Percentiles rank a stretch among this genome's conserved stretches.
Conservation (phyloP, 1,139 yeast species). For the Debaryomyces udenii region DNA sequence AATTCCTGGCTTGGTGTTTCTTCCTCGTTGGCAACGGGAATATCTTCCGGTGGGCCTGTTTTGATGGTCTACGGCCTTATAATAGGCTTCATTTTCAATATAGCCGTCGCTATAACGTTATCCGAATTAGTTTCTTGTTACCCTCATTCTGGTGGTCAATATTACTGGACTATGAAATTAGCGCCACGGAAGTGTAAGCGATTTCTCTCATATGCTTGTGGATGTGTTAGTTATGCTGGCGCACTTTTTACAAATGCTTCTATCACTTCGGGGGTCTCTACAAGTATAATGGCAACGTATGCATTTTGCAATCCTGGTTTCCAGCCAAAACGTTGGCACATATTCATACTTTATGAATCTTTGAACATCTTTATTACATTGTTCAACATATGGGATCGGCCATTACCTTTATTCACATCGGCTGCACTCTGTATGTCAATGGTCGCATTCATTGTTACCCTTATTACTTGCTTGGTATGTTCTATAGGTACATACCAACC, state of each 20-base stretch:
- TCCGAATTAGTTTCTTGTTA: conserved; percentile 22
- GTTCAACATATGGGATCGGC: conserved; percentile 61
- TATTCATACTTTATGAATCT: conserved; percentile 53
- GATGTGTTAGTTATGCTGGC: conserved; percentile 13
- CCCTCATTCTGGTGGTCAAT: conserved; percentile 25
- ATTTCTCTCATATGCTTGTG: conserved; percentile 13
- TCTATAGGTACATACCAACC: conserved; percentile 55
- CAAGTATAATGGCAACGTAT: conserved; percentile 9
- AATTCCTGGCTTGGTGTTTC: conserved; percentile 59
- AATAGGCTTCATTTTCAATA: conserved; percentile 21
- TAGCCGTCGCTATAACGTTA: conserved; percentile 14
- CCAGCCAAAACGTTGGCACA: conserved; percentile 52
- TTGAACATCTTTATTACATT: conserved; percentile 44
- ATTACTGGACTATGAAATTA: conserved; percentile 21
- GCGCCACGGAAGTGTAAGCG: conserved; percentile 11
- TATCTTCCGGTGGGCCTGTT: conserved; percentile 53
- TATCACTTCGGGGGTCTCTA: conserved; percentile 12
- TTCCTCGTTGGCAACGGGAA: conserved; percentile 51
- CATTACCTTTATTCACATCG: conserved; percentile 55
- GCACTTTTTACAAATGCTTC: conserved; percentile 15
- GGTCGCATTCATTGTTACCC: conserved; percentile 54
- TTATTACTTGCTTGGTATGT: conserved; percentile 58
- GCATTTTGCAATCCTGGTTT: conserved; percentile 6
- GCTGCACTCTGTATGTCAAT: conserved; percentile 59
- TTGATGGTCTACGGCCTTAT: conserved; percentile 50